These are phyloP conservation scores for Boletellus sp. DNA, from an alignment of 768 basidiomycete species.

Conservation along the genomic window DNA sequence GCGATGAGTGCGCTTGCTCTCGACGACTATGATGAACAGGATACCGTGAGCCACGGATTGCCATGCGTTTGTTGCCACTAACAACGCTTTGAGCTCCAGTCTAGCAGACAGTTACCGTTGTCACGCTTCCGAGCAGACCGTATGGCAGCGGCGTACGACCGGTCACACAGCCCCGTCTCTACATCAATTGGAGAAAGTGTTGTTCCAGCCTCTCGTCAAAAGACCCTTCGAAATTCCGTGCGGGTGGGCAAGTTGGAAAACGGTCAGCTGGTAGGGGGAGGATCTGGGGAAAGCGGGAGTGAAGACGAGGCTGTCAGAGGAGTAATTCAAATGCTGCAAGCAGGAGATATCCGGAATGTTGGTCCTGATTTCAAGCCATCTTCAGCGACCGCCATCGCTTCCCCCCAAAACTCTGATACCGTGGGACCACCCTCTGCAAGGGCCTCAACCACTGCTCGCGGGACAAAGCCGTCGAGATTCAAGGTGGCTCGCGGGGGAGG, in stretches of 20 bases:
- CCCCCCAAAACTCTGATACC: not conserved
- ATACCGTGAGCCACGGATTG: constrained; percentile 35
- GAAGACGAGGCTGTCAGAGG: constrained; percentile 51
- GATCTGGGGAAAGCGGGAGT: constrained; percentile 49
- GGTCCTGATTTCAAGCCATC: constrained; percentile 40
- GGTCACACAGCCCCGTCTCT: constrained; percentile 34
- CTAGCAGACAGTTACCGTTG: constrained; percentile 45
- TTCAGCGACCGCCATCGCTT: not conserved
- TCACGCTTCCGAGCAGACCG: constrained; percentile 66
- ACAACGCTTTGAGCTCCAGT: constrained; percentile 22
- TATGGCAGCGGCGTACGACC: constrained; percentile 46
- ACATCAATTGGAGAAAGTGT: constrained; percentile 42
- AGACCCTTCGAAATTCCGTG: constrained; percentile 49
- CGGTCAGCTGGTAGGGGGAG: constrained; percentile 47
- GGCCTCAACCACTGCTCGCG: constrained; percentile 7
- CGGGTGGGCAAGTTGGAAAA: constrained; percentile 56
- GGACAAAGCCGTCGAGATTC: constrained; percentile 48
- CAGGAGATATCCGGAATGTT: constrained; percentile 50
- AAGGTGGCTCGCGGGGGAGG: constrained; percentile 23
- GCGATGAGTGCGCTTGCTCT: constrained; percentile 49
- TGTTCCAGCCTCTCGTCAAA: constrained; percentile 42
- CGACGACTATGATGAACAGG: constrained; percentile 42
- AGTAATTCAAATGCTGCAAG: constrained; percentile 47
- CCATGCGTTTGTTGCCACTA: constrained; percentile 1
- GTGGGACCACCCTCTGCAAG: not conserved